Base-by-base conservation (phyloP, 192 early-diverging fungal species). In the Paraglomus occultum region DNA sequence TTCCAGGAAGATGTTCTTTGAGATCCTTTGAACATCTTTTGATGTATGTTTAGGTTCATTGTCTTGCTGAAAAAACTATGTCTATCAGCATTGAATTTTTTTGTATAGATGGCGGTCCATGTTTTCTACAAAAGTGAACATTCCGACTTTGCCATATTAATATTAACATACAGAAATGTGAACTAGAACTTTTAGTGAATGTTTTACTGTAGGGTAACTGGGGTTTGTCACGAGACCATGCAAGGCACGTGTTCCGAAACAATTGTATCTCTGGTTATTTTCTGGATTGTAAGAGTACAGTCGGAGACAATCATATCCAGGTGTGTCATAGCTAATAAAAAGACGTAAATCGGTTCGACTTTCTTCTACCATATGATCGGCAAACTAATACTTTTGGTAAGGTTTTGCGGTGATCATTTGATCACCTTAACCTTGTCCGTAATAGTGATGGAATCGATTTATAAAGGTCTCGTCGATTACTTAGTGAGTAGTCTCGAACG, bases 191-290 rank as follows among this genome's bases (percentile, higher is more conserved):
- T 63, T 63, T 8, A 63, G 7, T 42, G 42, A 46, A 45, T 63
- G 60, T 8, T 63, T 63, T 63, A 63, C 39, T 43, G 46, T 63
- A n/a, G 42, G 60, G 44, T 17, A 63, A 63, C 20, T 47, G 39
- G 60, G n/a, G 43, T 20, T n/a, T 46, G 39, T 63, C 60, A 46
- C 44, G 60, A 12, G 60, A 63, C 60, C 44, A 63, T 46, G 39
- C 44, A 18, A 43, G 44, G 23, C 43, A 22, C 1, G 60, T 63
- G n/a, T 63, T 63, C 7, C 39, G 42, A 46, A 63, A 63, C 60
- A 63, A 47, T 40, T 63, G 44, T 47, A 63, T n/a, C n/a, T n/a
- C n/a, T 8, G n/a, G 60, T 63, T 43, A 43, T 63, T 63, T 63
- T n/a, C n/a, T n/a, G n/a, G n/a, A n/a, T n/a, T n/a, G n/a, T n/a